Percentiles rank a stretch among this genome's conserved stretches.
These are phyloP conservation scores for Rosa persica DNA, from an alignment of 306 rosid species.

Conservation along the genomic window DNA sequence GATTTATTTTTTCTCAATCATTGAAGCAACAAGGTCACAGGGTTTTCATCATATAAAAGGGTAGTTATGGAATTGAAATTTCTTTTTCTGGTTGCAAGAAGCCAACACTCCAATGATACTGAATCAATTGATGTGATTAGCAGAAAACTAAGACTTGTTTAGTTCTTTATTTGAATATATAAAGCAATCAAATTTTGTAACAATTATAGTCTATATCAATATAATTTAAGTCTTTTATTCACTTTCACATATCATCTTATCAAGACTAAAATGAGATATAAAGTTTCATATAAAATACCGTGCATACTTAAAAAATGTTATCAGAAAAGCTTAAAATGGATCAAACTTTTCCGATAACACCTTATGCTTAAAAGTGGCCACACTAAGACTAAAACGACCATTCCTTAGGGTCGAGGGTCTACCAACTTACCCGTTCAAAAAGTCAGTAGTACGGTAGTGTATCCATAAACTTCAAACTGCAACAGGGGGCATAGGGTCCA, in stretches of 20 bases:
- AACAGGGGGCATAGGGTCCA: constrained; percentile 32
- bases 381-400: neutral
- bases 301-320: neutral
- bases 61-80: constrained; percentile 10
- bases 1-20: constrained; percentile 2
- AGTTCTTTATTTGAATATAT: constrained; percentile 18
- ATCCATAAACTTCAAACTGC: constrained; percentile 42
- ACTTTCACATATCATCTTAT: neutral
- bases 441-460: constrained; percentile 40
- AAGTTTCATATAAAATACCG: neutral
- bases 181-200: neutral
- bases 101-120: constrained; percentile 29
- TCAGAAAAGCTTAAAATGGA: neutral
- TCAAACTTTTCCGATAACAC: neutral
- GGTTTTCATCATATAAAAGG: constrained; percentile 3
- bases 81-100: constrained; percentile 11
- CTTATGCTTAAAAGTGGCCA: neutral
- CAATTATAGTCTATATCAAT: neutral
- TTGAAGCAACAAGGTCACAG: constrained; percentile 20
- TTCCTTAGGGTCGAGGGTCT: neutral
- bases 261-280: neutral
- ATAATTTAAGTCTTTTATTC: neutral
- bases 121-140: constrained; percentile 45
- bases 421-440: constrained; percentile 28
- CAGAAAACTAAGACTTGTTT: constrained; percentile 31